phyloP scores from a whole-genome alignment of 2,329 filamentous ascomycete species.

The Immersiporthe knoxdaviesiana region DNA sequence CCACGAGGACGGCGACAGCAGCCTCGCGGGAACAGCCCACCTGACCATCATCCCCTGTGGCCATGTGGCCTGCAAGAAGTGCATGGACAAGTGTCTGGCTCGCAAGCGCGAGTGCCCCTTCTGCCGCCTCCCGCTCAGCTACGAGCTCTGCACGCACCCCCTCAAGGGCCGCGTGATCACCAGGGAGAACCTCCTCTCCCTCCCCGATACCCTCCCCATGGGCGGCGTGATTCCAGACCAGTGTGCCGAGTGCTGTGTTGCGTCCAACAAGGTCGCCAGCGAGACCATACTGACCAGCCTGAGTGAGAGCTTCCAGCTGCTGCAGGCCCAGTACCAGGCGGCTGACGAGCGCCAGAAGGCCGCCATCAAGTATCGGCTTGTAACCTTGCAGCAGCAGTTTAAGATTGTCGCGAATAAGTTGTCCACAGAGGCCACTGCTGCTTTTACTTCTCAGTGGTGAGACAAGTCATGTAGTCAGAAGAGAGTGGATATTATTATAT shows the following conservation, averaged over 20 bases:
- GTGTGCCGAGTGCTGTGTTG: slow-evolving; percentile 13
- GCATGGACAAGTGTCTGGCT: slow-evolving; percentile 10
- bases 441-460: slow-evolving; percentile 7
- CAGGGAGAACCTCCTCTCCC: slow-evolving; percentile 11
- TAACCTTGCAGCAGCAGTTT: slow-evolving; percentile 7
- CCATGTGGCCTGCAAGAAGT: slow-evolving; percentile 18
- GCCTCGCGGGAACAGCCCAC: not conserved
- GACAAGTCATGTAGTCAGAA: not conserved
- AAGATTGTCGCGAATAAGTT: not conserved
- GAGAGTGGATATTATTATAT: not conserved
- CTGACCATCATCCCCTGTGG: slow-evolving; percentile 24
- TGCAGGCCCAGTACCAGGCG: slow-evolving; percentile 10
- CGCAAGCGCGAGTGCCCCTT: slow-evolving; percentile 21
- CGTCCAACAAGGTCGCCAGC: slow-evolving; percentile 7
- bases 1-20: not conserved
- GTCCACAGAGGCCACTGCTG: not conserved
- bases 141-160: slow-evolving; percentile 24
- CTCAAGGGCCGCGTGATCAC: slow-evolving; percentile 3
- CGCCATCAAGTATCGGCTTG: not conserved
- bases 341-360: slow-evolving; percentile 10
- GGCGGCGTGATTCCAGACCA: slow-evolving; percentile 14
- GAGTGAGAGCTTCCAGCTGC: not conserved
- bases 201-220: slow-evolving; percentile 19
- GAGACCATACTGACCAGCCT: slow-evolving; percentile 2
- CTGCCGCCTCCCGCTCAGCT: slow-evolving; percentile 11